Evolutionary conservation across 176 grass and related monocot species (phyloP).

Genomic region (Thinopyrum elongatum): DNA sequence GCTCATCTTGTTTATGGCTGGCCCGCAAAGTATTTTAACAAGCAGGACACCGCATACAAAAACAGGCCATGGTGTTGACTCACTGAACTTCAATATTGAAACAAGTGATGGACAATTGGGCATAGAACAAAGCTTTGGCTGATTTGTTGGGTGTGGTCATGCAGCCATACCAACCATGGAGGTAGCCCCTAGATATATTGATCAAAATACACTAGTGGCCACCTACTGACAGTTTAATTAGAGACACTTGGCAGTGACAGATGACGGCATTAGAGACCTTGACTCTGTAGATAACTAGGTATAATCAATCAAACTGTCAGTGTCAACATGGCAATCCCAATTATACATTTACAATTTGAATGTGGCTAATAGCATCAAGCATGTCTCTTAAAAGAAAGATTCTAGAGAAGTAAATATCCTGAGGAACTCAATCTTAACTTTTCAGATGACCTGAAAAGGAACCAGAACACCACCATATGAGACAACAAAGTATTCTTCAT

Average conservation of each 20-base stretch:
- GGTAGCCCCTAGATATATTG: neutral
- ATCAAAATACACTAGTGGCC: constrained; percentile 29
- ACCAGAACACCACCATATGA: constrained; percentile 4
- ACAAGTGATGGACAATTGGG: neutral
- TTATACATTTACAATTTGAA: neutral
- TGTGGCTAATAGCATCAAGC: constrained; percentile 4
- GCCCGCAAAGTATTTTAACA: constrained; percentile 20
- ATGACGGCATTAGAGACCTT: constrained; percentile 23
- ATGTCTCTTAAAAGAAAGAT: constrained; percentile 5
- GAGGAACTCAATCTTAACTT: constrained; percentile 16
- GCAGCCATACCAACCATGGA: neutral
- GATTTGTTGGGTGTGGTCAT: constrained; percentile 16
- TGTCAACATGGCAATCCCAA: neutral
- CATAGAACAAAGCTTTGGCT: neutral
- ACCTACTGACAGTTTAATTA: constrained; percentile 17
- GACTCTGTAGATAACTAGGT: neutral
- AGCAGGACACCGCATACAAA: neutral
- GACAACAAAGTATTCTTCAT: neutral
- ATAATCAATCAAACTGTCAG: neutral
- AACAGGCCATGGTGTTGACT: neutral
- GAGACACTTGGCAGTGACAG: constrained; percentile 5
- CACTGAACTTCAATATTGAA: constrained; percentile 18
- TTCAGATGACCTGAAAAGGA: neutral
- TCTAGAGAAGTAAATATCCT: constrained; percentile 13
- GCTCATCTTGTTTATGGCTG: neutral